Evolutionary conservation across 1,139 yeast genomes (phyloP).

Genomic region (Hyphopichia burtonii): DNA sequence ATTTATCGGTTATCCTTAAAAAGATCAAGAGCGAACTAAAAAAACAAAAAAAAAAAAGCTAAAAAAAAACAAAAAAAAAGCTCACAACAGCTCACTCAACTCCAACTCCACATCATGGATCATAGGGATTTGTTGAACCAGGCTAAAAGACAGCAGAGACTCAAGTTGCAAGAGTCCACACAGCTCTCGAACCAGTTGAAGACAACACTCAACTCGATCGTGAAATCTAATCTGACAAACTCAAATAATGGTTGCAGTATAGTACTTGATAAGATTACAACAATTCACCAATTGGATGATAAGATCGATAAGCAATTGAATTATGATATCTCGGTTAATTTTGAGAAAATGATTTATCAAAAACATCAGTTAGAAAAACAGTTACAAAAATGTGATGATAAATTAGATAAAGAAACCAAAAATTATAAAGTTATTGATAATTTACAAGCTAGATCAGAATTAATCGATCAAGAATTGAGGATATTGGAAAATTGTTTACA

Average conservation of each 20-base stretch:
- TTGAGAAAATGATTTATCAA: conserved; percentile 19
- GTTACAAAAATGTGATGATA: conserved; percentile 16
- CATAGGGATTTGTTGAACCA: conserved; percentile 31
- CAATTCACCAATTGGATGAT: conserved; percentile 40
- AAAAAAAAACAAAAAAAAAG: neutral
- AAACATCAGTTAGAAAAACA: conserved; percentile 20
- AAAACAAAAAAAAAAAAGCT: neutral
- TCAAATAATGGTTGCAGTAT: conserved; percentile 21
- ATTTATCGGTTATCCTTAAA: neutral
- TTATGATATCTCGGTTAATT: conserved; percentile 25
- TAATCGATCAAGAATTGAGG: conserved; percentile 47
- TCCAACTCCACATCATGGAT: conserved; percentile 3
- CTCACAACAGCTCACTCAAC: no score
- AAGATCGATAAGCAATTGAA: conserved; percentile 38
- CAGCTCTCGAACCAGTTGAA: conserved; percentile 29
- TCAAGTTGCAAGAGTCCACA: conserved; percentile 27
- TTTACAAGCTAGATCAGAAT: conserved; percentile 42
- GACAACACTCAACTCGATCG: conserved; percentile 21
- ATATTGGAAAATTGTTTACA: conserved; percentile 40
- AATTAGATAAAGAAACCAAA: conserved; percentile 10
- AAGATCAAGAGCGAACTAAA: neutral
- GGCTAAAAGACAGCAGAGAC: conserved; percentile 38
- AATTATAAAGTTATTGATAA: conserved; percentile 23
- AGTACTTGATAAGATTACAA: conserved; percentile 42
- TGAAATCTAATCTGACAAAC: conserved; percentile 26